These are phyloP conservation scores for Eucalyptus dawsonii DNA, from an alignment of 345 rosid species.

Conservation along the genomic window DNA sequence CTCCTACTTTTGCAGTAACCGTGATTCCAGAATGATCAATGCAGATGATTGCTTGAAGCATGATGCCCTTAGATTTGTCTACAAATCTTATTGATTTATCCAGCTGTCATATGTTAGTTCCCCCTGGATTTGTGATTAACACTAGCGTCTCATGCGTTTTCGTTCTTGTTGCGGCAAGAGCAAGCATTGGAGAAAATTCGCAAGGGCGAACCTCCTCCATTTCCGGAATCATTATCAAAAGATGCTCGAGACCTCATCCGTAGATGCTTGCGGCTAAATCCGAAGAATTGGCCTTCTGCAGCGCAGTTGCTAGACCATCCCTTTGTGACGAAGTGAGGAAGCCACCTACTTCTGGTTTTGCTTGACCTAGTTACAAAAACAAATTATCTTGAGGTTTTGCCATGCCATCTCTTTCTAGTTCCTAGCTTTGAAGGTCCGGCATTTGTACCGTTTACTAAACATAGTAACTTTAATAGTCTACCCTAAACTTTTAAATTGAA, in stretches of 20 bases:
- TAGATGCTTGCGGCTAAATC: not conserved
- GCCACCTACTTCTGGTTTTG: not conserved
- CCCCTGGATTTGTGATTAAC: too few species aligned
- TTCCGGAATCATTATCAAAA: not conserved
- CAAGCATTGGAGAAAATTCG: not conserved
- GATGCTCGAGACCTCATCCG: not conserved
- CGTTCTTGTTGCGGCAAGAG: fast-evolving
- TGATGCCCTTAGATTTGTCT: not conserved
- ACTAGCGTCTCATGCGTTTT: too few species aligned
- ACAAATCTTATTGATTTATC: not conserved
- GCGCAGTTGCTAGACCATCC: not conserved
- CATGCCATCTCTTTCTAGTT: too few species aligned
- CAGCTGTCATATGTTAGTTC: not conserved
- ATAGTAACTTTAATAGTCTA: too few species aligned
- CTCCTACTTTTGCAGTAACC: not conserved
- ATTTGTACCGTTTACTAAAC: too few species aligned
- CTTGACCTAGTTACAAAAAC: not conserved
- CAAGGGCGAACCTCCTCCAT: not conserved
- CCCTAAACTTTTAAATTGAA: too few species aligned
- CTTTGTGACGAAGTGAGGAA: not conserved
- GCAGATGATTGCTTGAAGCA: not conserved
- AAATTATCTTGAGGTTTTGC: too few species aligned
- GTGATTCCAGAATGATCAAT: not conserved
- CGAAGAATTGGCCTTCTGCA: not conserved
- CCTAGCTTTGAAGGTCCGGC: too few species aligned